Conservation (phyloP, 164 flowering plant species). For the Aristolochia fimbriata region DNA sequence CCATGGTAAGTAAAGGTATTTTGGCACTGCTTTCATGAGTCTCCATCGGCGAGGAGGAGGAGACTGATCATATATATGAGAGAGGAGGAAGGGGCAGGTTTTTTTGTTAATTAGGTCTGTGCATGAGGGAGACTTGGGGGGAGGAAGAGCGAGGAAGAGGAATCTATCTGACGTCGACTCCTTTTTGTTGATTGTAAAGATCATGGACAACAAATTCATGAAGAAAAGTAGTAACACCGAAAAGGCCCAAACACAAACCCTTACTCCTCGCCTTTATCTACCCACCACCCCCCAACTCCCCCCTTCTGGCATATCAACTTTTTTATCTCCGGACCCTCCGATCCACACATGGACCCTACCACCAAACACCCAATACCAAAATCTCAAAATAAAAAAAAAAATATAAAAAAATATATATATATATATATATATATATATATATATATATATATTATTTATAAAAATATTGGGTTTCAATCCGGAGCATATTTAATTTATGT, state of each 20-base stretch:
- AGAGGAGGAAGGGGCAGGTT: conserved; percentile 8
- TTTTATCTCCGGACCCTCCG: too few relatives aligned
- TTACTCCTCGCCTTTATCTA: neutral
- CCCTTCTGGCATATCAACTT: too few relatives aligned
- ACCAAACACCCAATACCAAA: too few relatives aligned
- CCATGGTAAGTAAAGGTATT: conserved; percentile 3
- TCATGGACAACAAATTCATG: neutral
- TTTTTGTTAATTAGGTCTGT: conserved; percentile 24
- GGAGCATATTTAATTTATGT: too few relatives aligned
- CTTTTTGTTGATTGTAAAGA: neutral
- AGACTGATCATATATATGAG: too few relatives aligned
- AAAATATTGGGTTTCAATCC: too few relatives aligned
- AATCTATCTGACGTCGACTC: conserved; percentile 4
- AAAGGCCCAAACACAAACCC: neutral
- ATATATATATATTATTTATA: too few relatives aligned
- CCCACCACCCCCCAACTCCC: too few relatives aligned
- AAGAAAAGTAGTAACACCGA: neutral
- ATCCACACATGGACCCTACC: too few relatives aligned
- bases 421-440: too few relatives aligned
- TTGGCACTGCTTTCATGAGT: neutral
- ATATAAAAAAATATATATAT: too few relatives aligned
- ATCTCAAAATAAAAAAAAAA: too few relatives aligned
- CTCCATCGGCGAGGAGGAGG: neutral
- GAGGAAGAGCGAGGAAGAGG: neutral
- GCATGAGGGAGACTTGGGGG: neutral